Conservation (phyloP, 768 basidiomycete genomes). For the Mycena leptocephala region DNA sequence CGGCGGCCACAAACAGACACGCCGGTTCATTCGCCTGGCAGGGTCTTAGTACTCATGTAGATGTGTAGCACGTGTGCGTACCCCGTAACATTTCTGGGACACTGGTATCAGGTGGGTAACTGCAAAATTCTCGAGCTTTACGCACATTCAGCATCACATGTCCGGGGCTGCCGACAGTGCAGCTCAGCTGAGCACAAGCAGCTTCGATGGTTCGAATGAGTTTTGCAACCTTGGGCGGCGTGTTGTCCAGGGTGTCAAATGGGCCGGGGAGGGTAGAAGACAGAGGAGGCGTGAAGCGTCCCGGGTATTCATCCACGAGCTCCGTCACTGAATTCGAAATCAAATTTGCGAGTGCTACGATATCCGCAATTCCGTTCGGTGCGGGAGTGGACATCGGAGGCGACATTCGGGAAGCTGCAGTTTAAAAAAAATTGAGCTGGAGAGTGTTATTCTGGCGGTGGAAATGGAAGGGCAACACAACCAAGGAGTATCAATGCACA, state of each 20-base stretch:
- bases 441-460: no score
- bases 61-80: slow-evolving; percentile 14
- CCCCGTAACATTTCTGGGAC: slow-evolving; percentile 35
- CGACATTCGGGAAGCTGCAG: no score
- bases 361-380: no score
- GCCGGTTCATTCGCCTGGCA: slow-evolving; percentile 49
- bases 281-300: slow-evolving; percentile 49
- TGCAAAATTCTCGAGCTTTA: neutral
- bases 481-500: no score
- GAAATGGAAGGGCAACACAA: no score
- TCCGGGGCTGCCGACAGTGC: slow-evolving; percentile 39
- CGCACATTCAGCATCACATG: slow-evolving; percentile 51
- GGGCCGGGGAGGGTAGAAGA: slow-evolving; percentile 42
- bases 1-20: slow-evolving; percentile 52
- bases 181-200: slow-evolving; percentile 31
- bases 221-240: slow-evolving; percentile 12
- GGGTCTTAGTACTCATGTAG: neutral
- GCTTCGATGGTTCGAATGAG: slow-evolving; percentile 31
- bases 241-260: slow-evolving; percentile 40
- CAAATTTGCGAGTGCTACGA: no score
- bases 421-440: no score
- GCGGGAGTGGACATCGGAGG: no score
- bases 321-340: slow-evolving; percentile 49
- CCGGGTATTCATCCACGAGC: slow-evolving; percentile 47
- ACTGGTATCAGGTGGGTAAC: neutral